Evolutionary conservation across 192 early-diverging fungal species (phyloP), one percentile per base, ranked within the genome.

Genomic region (Umbelopsis sp.): DNA sequence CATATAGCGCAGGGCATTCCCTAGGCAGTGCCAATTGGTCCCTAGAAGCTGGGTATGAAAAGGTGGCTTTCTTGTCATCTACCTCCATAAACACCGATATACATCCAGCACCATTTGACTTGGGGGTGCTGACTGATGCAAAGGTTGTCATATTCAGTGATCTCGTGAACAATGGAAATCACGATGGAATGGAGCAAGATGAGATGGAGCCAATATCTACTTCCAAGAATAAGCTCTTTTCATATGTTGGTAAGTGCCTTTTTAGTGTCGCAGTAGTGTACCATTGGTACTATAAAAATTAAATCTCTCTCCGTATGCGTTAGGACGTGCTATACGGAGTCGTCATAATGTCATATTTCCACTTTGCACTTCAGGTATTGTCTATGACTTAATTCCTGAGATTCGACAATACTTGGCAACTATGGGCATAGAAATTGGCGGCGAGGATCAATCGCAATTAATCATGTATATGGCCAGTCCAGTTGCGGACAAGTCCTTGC

Each of bases 11-110:
- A 6, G 92, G 91, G 9, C 89, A 91, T 76, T 88, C 85, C 56
- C 83, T 94, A 45, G 92, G 91, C 8, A 83, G 88, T 21, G 84
- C 89, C 3, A 92, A 92, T 74, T 94, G 91, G 92, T 77, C 85
- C 4, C 80, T 94, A 21, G 88, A 90, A 74, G 85, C 84, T 75
- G 89, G 81, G 22, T 78, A 77, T 50, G 83, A 88, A 71, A 83
- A 82, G 65, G 81, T 86, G 24, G 83, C 77, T 20, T 73, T 84
- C 45, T 31, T 86, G 2, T 84, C 83, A 0, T 77, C 83, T 22
- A 82, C 82, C 16, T 88, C 82, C n/a, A 68, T 71, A 6, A 71
- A 74, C n/a, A 31, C 52, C 1, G 76, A 81, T 24, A 70, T 84
- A 21, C 85, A 88, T 67, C 87, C 87, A 14, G 71, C 81, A 11